Evolutionary conservation across 495 filamentous ascomycete species (phyloP).

Genomic region (Penicillium taxi): DNA sequence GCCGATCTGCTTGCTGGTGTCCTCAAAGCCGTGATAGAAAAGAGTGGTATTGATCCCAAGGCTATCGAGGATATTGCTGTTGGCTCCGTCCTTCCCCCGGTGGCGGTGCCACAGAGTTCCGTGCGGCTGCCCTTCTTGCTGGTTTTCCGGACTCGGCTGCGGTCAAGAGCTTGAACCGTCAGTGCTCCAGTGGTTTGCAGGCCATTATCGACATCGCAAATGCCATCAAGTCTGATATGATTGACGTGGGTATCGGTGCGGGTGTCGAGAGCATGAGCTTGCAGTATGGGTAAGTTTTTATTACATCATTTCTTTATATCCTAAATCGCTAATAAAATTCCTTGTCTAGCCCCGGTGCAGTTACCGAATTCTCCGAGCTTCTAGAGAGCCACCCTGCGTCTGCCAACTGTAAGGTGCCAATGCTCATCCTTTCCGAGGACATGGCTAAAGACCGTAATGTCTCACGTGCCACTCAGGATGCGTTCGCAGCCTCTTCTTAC

Average conservation of each 20-base stretch:
- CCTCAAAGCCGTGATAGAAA: slow-evolving; percentile 69
- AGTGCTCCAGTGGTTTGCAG: slow-evolving; percentile 84
- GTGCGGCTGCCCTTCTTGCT: slow-evolving; percentile 83
- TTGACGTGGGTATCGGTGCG: slow-evolving; percentile 88
- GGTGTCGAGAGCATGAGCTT: slow-evolving; percentile 96
- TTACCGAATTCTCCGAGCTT: slow-evolving; percentile 90
- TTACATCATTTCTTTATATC: too few species aligned
- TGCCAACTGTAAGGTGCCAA: slow-evolving; percentile 94
- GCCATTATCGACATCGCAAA: slow-evolving; percentile 91
- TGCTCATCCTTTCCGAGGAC: slow-evolving; percentile 88
- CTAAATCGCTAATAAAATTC: too few species aligned
- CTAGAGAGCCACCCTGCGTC: slow-evolving; percentile 76
- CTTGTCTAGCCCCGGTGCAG: slow-evolving; percentile 59
- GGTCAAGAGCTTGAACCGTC: slow-evolving; percentile 79
- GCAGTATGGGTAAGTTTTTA: slow-evolving; percentile 81
- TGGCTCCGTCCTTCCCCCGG: slow-evolving; percentile 83
- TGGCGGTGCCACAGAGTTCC: slow-evolving; percentile 93
- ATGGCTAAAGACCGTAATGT: slow-evolving; percentile 85
- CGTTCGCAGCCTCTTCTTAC: slow-evolving; percentile 83
- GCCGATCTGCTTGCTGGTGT: slow-evolving; percentile 81
- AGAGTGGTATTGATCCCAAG: slow-evolving; percentile 75
- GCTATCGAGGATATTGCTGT: slow-evolving; percentile 90
- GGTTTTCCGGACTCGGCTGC: slow-evolving; percentile 80
- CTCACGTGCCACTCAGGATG: slow-evolving; percentile 66
- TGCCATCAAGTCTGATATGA: slow-evolving; percentile 80